Conservation (phyloP, 78 protist genomes). For the Tieghemostelium lacteum region DNA sequence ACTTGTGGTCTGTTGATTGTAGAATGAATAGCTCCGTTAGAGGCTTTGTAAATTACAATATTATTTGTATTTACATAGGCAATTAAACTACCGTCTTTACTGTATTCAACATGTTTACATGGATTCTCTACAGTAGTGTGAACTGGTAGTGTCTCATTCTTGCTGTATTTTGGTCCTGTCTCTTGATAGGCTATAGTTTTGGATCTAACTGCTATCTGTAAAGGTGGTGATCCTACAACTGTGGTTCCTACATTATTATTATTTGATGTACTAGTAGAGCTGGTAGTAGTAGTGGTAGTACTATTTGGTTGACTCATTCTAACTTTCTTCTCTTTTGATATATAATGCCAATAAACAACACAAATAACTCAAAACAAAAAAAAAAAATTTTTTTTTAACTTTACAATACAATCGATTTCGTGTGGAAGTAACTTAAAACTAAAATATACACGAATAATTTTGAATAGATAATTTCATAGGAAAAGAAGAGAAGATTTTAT, state of each 20-base stretch:
- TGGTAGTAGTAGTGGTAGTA: constrained; percentile 17
- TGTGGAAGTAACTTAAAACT: too few relatives aligned
- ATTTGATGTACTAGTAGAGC: background rate
- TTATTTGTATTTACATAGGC: constrained; percentile 48
- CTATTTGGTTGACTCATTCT: background rate
- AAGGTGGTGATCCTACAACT: constrained; percentile 5
- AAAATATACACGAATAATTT: too few relatives aligned
- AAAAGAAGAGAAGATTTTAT: too few relatives aligned
- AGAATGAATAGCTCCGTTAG: background rate
- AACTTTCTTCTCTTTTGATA: background rate
- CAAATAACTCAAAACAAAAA: too few relatives aligned
- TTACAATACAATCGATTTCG: too few relatives aligned
- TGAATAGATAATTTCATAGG: too few relatives aligned
- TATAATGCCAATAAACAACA: too few relatives aligned
- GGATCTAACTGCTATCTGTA: constrained; percentile 60
- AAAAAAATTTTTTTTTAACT: too few relatives aligned
- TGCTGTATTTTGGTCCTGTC: constrained; percentile 35
- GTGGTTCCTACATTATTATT: background rate
- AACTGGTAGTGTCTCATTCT: background rate
- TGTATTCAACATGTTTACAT: constrained; percentile 59
- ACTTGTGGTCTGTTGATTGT: constrained; percentile 41
- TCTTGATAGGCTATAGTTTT: constrained; percentile 28
- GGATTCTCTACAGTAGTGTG: constrained; percentile 2
- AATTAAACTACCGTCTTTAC: constrained; percentile 45
- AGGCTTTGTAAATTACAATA: constrained; percentile 18